Percentiles rank a stretch among this genome's conserved stretches.
These are phyloP conservation scores for Aspergillus uvarum DNA, from an alignment of 2,329 filamentous ascomycete genomes.

Conservation along the genomic window DNA sequence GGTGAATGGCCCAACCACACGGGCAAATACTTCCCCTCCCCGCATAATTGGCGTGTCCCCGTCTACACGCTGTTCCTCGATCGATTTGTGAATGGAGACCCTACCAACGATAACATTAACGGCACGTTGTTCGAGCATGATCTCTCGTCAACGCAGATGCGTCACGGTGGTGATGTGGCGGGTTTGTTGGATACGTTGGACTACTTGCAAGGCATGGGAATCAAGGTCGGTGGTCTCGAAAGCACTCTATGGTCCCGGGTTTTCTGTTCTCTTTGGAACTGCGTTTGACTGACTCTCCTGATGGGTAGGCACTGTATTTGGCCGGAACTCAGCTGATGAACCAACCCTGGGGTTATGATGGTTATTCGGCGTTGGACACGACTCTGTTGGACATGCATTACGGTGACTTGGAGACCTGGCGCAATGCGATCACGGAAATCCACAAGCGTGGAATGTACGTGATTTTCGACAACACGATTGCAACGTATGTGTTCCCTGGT, in stretches of 20 bases:
- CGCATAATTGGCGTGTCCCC: constrained; percentile 62
- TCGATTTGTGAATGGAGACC: constrained; percentile 63
- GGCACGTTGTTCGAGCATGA: constrained; percentile 61
- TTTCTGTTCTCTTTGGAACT: too few relatives aligned
- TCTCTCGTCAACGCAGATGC: constrained; percentile 58
- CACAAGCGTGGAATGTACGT: constrained; percentile 64
- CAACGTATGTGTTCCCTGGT: constrained; percentile 48
- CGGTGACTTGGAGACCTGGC: constrained; percentile 59
- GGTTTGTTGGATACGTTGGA: constrained; percentile 61
- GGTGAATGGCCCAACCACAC: constrained; percentile 54
- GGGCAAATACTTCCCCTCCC: constrained; percentile 51
- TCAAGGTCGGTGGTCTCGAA: constrained; percentile 46
- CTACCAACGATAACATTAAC: constrained; percentile 62
- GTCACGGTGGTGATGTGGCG: constrained; percentile 59
- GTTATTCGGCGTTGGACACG: constrained; percentile 59
- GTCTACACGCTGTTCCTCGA: constrained; percentile 65
- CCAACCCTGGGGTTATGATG: constrained; percentile 61
- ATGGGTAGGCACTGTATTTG: constrained; percentile 56
- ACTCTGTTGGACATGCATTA: constrained; percentile 63
- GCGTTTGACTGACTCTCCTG: too few relatives aligned
- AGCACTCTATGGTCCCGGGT: too few relatives aligned
- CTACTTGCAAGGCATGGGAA: constrained; percentile 63
- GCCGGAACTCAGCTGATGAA: constrained; percentile 63
- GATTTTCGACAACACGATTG: constrained; percentile 63
- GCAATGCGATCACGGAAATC: constrained; percentile 56